Evolutionary conservation across 2,329 filamentous ascomycete species (phyloP), one percentile per base, ranked within the genome.

Genomic region (Trichoderma sp.): DNA sequence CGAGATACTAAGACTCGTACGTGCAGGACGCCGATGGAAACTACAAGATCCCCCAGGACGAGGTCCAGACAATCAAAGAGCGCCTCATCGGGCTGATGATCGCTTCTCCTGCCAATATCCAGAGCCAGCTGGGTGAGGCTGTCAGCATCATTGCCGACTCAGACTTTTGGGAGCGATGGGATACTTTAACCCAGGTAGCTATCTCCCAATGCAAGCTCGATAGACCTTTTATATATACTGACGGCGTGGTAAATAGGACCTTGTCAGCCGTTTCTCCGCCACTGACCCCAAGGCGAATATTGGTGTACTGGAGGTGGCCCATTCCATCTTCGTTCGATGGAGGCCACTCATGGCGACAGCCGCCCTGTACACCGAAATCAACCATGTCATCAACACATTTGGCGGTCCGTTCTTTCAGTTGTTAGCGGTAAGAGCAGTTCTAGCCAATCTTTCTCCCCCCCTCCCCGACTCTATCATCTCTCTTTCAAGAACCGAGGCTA

Each of bases 81-180:
- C 94, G 97, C 83, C 88, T 99, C 71, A 95, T 99, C 75, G 95
- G 93, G 68, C 85, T 99, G 75, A 99, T 99, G 96, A 97, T 97
- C 76, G 90, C 91, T 10, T 94, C 96, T 28, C 96, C 95, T 4
- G 80, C 92, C 21, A 91, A 89, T 70, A 91, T 99, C 72, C 96
- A 98, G 82, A 89, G 93, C 70, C 96, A 99, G 82, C 87, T 99
- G 46, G 96, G 96, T 74, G 96, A 98, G 78, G 94, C 96, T 71
- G 96, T 98, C 79, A 97, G 95, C 81, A 89, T 96, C 75, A 98
- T 99, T 76, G 96, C 96, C 70, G 95, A 98, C 81, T 98, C 94
- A 73, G 96, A 99, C 79, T 99, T 99, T 81, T 99, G 92, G 91
- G 86, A 91, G 80, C 87, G 91, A 76, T 99, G 96, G 96, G 92